Conservation (phyloP, 1,284 basidiomycete species). For the Cutaneotrichosporon cavernicola region DNA sequence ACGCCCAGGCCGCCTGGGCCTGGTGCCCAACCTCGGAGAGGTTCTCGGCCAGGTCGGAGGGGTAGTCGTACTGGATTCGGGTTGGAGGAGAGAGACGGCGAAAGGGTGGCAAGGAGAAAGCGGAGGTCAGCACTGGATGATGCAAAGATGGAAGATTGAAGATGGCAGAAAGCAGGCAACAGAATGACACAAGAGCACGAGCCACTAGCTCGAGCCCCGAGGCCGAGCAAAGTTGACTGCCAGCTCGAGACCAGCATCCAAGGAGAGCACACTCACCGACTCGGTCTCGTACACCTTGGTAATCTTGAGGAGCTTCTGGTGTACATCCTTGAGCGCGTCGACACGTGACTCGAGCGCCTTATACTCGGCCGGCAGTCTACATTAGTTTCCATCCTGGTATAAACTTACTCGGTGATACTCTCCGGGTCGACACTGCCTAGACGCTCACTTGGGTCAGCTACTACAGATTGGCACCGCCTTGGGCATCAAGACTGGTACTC, state of each 20-base stretch:
- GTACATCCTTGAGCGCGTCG: conserved; percentile 81
- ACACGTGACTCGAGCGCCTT: conserved; percentile 91
- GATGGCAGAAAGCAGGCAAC: neutral
- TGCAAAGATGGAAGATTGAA: neutral
- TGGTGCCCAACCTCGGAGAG: conserved; percentile 59
- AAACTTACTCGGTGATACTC: conserved; percentile 83
- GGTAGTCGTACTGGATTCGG: conserved; percentile 70
- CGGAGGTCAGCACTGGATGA: neutral
- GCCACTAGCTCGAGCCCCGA: neutral
- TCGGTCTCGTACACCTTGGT: conserved; percentile 82
- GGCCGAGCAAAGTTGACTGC: too few relatives aligned
- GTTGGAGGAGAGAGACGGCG: neutral
- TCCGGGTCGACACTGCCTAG: conserved; percentile 84
- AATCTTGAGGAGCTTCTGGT: conserved; percentile 77
- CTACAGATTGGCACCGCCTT: neutral
- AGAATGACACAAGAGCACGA: neutral
- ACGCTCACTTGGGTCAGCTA: conserved; percentile 61
- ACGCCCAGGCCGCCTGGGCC: conserved; percentile 74
- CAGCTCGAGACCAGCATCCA: neutral
- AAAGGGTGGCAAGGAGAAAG: neutral
- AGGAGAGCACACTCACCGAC: conserved; percentile 37
- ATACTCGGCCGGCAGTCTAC: conserved; percentile 68
- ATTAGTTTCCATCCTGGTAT: neutral
- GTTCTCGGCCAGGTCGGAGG: conserved; percentile 58
- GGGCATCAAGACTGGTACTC: conserved; percentile 17